Evolutionary conservation across 495 filamentous ascomycete genomes (phyloP).

Genomic region (Trichoderma gamsii): DNA sequence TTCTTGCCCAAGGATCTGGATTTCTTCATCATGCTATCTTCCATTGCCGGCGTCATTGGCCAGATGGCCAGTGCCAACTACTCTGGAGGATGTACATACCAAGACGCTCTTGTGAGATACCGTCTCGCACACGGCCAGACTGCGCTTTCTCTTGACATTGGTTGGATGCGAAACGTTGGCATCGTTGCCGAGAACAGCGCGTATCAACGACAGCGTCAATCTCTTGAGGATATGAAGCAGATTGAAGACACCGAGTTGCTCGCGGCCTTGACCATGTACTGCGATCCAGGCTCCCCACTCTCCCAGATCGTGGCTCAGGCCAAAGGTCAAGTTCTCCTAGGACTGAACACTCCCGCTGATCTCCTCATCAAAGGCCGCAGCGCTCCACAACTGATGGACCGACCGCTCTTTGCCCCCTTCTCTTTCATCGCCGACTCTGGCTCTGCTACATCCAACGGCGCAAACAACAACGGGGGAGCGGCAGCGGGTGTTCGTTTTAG

Average conservation of each 20-base stretch:
- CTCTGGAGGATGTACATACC: conserved; percentile 52
- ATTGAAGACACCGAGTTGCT: conserved; percentile 29
- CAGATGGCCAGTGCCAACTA: conserved; percentile 51
- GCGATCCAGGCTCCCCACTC: conserved; percentile 23
- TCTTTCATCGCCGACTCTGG: conserved; percentile 7
- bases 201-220: conserved; percentile 24
- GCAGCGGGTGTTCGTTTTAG: conserved; percentile 21
- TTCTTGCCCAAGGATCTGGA: conserved; percentile 38
- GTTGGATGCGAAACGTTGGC: conserved; percentile 36
- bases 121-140: conserved; percentile 30
- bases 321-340: conserved; percentile 26
- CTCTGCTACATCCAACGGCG: conserved; percentile 18
- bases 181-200: conserved; percentile 25
- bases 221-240: conserved; percentile 24
- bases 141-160: conserved; percentile 42
- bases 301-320: conserved; percentile 18
- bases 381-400: conserved; percentile 21
- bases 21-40: conserved; percentile 55
- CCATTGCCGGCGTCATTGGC: conserved; percentile 47
- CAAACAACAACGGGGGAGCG: conserved; percentile 13
- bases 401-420: conserved; percentile 26
- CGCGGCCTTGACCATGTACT: conserved; percentile 30
- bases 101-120: conserved; percentile 42
- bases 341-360: conserved; percentile 21
- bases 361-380: conserved; percentile 21